phyloP scores from a whole-genome alignment of 768 basidiomycete species.

The Collybiopsis luxurians region DNA sequence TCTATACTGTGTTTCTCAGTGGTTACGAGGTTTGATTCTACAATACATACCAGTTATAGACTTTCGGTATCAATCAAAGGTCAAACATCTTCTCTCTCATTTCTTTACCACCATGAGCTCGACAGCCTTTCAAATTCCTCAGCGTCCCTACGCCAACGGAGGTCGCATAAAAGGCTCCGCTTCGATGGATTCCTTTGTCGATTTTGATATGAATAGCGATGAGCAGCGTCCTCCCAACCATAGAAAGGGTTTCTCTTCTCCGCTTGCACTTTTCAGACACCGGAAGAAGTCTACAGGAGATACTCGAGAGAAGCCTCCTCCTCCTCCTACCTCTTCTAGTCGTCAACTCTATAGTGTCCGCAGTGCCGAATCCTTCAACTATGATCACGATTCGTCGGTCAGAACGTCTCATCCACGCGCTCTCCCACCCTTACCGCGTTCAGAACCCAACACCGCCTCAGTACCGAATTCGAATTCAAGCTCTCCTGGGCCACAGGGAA shows the following conservation, averaged over 20 bases:
- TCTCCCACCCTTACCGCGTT: slow-evolving; percentile 4
- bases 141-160: neutral
- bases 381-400: neutral
- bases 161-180: neutral
- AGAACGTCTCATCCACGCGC: neutral
- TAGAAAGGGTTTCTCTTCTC: neutral
- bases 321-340: neutral
- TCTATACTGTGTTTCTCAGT: neutral
- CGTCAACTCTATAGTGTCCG: neutral
- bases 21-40: too few relatives aligned
- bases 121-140: neutral
- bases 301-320: neutral
- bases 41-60: too few relatives aligned
- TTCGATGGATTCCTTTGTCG: slow-evolving; percentile 6
- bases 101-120: neutral
- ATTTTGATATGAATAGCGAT: neutral
- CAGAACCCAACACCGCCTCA: neutral
- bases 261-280: neutral
- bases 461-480: neutral
- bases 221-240: neutral
- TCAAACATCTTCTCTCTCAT: neutral
- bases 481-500: neutral
- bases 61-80: neutral
- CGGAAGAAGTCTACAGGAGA: slow-evolving; percentile 5
- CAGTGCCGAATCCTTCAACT: neutral